These are phyloP conservation scores for Quambalaria eucalypti DNA, from an alignment of 1,284 basidiomycete genomes.

Conservation along the genomic window DNA sequence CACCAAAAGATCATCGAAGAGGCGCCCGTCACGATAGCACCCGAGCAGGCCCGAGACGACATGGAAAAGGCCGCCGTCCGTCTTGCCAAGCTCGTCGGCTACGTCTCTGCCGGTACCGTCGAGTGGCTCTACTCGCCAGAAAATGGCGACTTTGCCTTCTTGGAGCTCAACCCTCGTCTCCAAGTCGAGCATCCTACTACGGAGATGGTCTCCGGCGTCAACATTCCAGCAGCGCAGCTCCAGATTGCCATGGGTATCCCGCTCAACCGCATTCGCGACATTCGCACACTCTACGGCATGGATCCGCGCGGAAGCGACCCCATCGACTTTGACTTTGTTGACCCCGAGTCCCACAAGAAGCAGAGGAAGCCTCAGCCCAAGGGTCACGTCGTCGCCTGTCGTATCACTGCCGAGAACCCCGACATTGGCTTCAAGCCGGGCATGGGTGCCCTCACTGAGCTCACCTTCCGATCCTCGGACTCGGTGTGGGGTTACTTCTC, in stretches of 20 bases:
- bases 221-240: conserved; percentile 92
- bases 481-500: conserved; percentile 90
- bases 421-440: conserved; percentile 99
- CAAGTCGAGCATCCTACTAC: conserved; percentile 96
- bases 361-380: conserved; percentile 94
- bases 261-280: conserved; percentile 87
- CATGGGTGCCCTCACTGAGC: conserved; percentile 88
- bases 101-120: conserved; percentile 96
- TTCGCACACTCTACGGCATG: conserved; percentile 82
- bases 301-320: conserved; percentile 30
- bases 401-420: conserved; percentile 98
- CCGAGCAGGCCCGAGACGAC: conserved; percentile 63
- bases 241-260: conserved; percentile 98
- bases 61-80: conserved; percentile 99
- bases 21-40: conserved; percentile 92
- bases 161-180: conserved; percentile 97
- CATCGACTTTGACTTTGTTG: conserved; percentile 87
- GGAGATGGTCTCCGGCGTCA: conserved; percentile 98
- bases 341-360: conserved; percentile 72
- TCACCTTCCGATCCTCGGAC: conserved; percentile 98
- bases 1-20: conserved; percentile 99
- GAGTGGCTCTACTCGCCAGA: conserved; percentile 95
- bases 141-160: conserved; percentile 90
- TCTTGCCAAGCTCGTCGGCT: conserved; percentile 93
- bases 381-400: conserved; percentile 96